These are phyloP conservation scores for Asterochloris erici DNA, from an alignment of 139 green algal species.

Conservation along the genomic window DNA sequence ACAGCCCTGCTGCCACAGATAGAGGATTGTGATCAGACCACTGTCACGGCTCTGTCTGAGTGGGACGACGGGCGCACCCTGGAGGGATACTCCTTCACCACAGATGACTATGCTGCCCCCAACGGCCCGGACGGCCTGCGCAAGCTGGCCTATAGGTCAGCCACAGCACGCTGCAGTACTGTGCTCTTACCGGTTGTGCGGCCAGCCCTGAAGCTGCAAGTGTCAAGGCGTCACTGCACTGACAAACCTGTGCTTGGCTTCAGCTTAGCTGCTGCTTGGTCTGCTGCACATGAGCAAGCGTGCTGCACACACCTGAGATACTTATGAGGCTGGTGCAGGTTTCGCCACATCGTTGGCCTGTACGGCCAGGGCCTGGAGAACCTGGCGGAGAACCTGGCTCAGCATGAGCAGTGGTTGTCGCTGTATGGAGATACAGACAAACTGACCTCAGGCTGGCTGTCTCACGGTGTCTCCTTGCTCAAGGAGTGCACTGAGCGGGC, in stretches of 20 bases:
- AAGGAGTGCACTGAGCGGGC: not conserved
- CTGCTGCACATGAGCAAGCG: not conserved
- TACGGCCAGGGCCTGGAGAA: constrained; percentile 13
- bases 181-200: no score
- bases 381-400: not conserved
- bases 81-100: constrained; percentile 9
- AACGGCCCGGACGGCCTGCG: not conserved
- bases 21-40: constrained; percentile 39
- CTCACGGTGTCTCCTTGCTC: constrained; percentile 12
- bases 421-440: constrained; percentile 37
- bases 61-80: constrained; percentile 25
- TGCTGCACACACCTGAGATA: not conserved
- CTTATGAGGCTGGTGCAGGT: not conserved
- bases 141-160: constrained; percentile 29
- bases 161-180: no score
- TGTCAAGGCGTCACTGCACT: no score
- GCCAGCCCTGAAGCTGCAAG: no score
- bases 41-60: constrained; percentile 24
- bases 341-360: constrained; percentile 19
- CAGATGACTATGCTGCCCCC: constrained; percentile 16
- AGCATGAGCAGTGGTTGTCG: constrained; percentile 1
- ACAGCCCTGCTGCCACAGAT: not conserved
- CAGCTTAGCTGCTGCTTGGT: not conserved
- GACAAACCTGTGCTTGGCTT: no score
- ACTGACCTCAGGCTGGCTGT: constrained; percentile 34